phyloP scores from a whole-genome alignment of 2,329 filamentous ascomycete genomes.

The Trichocomaceae sp. region DNA sequence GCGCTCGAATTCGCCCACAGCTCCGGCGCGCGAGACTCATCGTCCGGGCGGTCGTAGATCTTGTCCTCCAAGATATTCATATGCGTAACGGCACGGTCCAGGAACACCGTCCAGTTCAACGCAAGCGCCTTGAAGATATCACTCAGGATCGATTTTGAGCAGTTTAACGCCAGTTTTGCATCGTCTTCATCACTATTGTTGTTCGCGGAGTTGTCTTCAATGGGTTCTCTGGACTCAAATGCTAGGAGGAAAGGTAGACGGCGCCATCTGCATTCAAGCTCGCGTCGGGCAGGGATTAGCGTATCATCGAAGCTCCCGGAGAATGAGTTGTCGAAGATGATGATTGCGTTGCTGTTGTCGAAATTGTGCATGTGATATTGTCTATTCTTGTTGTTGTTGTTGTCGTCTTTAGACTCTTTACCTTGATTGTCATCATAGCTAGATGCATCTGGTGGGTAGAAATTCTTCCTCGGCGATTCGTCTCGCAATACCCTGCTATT shows the following conservation, averaged over 20 bases:
- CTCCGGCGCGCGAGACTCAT: constrained; percentile 47
- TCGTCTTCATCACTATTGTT: constrained; percentile 37
- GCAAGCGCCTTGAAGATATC: constrained; percentile 46
- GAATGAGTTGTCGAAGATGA: constrained; percentile 48
- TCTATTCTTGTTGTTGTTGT: constrained; percentile 29
- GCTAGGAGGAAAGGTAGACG: constrained; percentile 46
- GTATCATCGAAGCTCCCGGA: constrained; percentile 45
- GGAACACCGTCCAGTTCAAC: constrained; percentile 41
- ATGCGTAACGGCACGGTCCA: constrained; percentile 43
- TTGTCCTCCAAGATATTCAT: constrained; percentile 46
- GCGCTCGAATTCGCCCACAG: constrained; percentile 46
- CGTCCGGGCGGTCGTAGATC: constrained; percentile 49
- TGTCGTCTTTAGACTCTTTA: constrained; percentile 21
- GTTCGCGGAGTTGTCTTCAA: constrained; percentile 30
- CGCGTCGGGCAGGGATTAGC: constrained; percentile 44
- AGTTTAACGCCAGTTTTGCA: constrained; percentile 40
- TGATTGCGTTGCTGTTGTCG: constrained; percentile 47
- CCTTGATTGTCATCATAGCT: constrained; percentile 34
- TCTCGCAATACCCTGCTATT: constrained; percentile 13
- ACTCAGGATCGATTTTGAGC: constrained; percentile 45
- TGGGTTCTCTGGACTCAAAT: constrained; percentile 33
- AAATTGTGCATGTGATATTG: constrained; percentile 37
- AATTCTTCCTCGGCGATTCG: constrained; percentile 26
- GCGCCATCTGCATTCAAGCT: constrained; percentile 49
- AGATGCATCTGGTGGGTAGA: constrained; percentile 42